Percentiles rank a stretch among this genome's conserved stretches.
Conservation (phyloP, 345 rosid genomes). For the Acer campestre region DNA sequence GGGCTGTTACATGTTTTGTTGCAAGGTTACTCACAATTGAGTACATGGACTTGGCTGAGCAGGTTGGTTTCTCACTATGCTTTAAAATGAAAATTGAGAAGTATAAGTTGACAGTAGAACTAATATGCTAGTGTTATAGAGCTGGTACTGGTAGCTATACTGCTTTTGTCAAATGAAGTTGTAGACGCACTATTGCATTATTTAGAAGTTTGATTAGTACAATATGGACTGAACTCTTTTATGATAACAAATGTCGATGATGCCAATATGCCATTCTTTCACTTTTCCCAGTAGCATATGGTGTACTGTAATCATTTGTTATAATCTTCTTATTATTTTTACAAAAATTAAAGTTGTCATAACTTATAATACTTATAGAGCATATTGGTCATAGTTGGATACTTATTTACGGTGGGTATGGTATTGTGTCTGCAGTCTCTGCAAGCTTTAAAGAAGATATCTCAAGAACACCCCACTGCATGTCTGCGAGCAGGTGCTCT, state of each 20-base stretch:
- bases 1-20: conserved; percentile 87
- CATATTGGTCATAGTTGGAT: background rate
- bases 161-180: no score
- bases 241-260: background rate
- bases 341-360: background rate
- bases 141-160: background rate
- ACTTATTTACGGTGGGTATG: conserved; percentile 13
- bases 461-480: conserved; percentile 99
- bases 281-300: background rate
- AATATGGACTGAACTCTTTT: background rate
- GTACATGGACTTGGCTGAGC: conserved; percentile 99
- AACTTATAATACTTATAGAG: background rate
- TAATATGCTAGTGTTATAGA: no score
- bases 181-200: no score
- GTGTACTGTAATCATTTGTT: background rate
- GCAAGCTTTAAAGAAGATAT: conserved; percentile 98
- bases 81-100: background rate
- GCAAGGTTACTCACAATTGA: conserved; percentile 96
- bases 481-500: conserved; percentile 99
- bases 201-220: background rate
- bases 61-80: conserved; percentile 48
- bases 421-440: conserved; percentile 60
- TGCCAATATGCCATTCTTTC: background rate
- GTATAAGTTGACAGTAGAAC: background rate
- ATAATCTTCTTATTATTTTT: background rate